Conservation (phyloP, 2,329 filamentous ascomycete genomes). For the Alternaria ethzedia region DNA sequence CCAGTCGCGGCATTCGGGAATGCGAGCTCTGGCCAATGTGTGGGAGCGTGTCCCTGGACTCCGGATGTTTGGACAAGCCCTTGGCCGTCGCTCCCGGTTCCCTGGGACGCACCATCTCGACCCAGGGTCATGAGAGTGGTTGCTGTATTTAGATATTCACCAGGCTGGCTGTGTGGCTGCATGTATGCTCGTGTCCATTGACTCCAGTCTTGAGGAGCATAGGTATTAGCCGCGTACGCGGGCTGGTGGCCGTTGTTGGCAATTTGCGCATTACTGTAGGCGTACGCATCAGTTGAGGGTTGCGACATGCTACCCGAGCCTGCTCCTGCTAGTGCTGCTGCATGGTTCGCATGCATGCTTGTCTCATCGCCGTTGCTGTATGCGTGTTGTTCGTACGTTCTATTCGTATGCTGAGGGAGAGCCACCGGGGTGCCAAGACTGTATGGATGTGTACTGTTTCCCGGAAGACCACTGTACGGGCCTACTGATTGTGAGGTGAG, state of each 20-base stretch:
- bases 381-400: slow-evolving; percentile 34
- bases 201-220: slow-evolving; percentile 42
- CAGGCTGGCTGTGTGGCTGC: slow-evolving; percentile 31
- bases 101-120: slow-evolving; percentile 34
- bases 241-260: slow-evolving; percentile 24
- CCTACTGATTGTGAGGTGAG: slow-evolving; percentile 24
- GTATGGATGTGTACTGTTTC: slow-evolving; percentile 30
- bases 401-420: slow-evolving; percentile 28
- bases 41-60: slow-evolving; percentile 27
- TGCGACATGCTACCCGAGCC: slow-evolving; percentile 29
- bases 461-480: slow-evolving; percentile 28
- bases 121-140: slow-evolving; percentile 49
- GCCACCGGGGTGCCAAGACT: slow-evolving; percentile 29
- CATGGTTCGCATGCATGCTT: slow-evolving; percentile 39
- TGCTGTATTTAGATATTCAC: slow-evolving; percentile 48
- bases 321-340: slow-evolving; percentile 37
- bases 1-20: slow-evolving; percentile 30
- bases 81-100: slow-evolving; percentile 22
- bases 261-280: slow-evolving; percentile 31
- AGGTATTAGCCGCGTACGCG: slow-evolving; percentile 34
- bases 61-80: slow-evolving; percentile 28
- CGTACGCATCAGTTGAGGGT: slow-evolving; percentile 29
- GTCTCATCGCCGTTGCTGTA: slow-evolving; percentile 35
- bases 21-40: slow-evolving; percentile 41
- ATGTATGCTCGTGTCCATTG: slow-evolving; percentile 45